Base-by-base conservation (phyloP, 805 yeast genomes). In the Pichia cabralensis region DNA sequence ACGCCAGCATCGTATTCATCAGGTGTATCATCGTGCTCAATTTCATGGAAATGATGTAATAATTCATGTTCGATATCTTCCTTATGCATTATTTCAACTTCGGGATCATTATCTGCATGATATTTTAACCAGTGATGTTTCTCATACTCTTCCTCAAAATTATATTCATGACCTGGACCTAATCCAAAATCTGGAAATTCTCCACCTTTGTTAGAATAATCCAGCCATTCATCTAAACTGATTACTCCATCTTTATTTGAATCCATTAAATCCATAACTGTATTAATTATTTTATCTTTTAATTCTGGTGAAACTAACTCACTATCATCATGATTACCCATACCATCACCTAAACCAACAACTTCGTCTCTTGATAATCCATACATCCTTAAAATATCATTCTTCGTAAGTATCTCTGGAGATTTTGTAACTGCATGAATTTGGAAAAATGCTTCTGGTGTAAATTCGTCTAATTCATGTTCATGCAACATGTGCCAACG, bases 141-240 rank as follows among this genome's bases (percentile, higher is more conserved):
- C 55, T 89, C 96, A 53, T 88, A 89, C 54, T 88, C 96, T 46
- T 74, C 70, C 57, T 88, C 97, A 51, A 86, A 89, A 60, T 84
- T 95, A 23, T 86, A 79, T 60, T 88, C 96, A 52, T 88, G 96
- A 12, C 58, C 60, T 7, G 84, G 88, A 21, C 96, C 97, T 39
- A 78, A 76, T 8, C 95, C 94, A 54, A 88, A 75, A 56, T 89
- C 96, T 1, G 96, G 96, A 50, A 89, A 71, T 42, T 72, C 71
- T 1, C 80, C 79, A 8, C 94, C 94, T 10, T 55, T 58, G 2
- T 56, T 55, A 8, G 71, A 67, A 55, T 71, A 88, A 11, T 58
- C 60, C 28, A 74, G 47, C 77, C 86, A 89, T 52, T 85, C 95
- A 8, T 75, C 74, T 35, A 71, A 55, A 5, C 76, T 62, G 8